Evolutionary conservation across 2,329 filamentous ascomycete species (phyloP), one percentile per base, ranked within the genome.

Genomic region (Diaporthe sp.): DNA sequence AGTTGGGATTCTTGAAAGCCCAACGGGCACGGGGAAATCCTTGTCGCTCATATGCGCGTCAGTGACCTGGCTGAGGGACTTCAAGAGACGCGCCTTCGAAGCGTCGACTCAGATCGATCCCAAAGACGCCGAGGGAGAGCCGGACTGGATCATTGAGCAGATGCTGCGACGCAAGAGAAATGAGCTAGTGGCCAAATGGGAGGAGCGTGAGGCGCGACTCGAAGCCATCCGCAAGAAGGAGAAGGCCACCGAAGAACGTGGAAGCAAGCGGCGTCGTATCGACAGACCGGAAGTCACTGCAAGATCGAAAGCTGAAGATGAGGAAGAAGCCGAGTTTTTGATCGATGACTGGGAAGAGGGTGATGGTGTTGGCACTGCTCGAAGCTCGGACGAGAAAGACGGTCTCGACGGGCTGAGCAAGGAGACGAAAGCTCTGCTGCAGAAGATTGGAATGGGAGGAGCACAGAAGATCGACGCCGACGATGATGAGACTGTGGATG

Each of bases 11-110:
- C 92, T 98, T 61, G 96, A 98, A 82, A 98, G 95, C 61, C 96
- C 96, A n/a, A 98, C 96, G 57, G 96, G 96, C 83, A 94, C 91
- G 77, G 89, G 96, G 60, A 98, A 98, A 89, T 98, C 96, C 1
- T 85, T 98, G 60, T 98, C 96, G 78, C 88, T 98, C 39, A 97
- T 98, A 77, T 98, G 96, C 82, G 94, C 93, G 55, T 93, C 95
- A 8, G 84, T 98, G 80, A 98, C 95, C 3, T 98, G 96, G 96
- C 88, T 98, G n/a, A 92, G 96, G 65, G 91, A 94, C 74, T 91
- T 96, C 84, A 96, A 97, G 82, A 92, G 84, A 82, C 87, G 80
- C 79, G 83, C 76, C 84, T 93, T 87, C 84, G 93, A 87, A 83
- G 88, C 81, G 78, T 89, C 80, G 61, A 89, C 87, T 75, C 87